Conservation (phyloP, 345 rosid species). For the Populus deltoides region DNA sequence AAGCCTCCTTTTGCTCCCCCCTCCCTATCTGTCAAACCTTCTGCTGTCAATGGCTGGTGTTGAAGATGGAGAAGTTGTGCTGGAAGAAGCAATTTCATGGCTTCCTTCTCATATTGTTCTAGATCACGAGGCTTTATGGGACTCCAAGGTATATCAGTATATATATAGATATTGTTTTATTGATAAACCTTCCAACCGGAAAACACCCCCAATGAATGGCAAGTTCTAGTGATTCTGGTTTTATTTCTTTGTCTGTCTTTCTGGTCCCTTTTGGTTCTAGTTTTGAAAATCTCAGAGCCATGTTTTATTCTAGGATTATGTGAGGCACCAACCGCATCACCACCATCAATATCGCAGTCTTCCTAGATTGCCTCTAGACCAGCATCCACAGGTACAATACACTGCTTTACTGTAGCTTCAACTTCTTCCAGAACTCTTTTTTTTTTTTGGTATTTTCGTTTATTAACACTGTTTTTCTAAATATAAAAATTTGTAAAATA, state of each 20-base stretch:
- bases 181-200: no score
- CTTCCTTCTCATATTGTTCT: conserved; percentile 45
- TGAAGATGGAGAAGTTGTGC: conserved; percentile 41
- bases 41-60: conserved; percentile 18
- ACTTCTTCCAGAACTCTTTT: background rate
- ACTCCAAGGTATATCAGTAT: conserved; percentile 15
- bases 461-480: no score
- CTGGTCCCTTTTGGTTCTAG: no score
- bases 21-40: background rate
- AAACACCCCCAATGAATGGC: background rate
- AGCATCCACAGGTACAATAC: conserved; percentile 17
- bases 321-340: conserved; percentile 3
- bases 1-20: background rate
- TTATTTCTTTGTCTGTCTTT: background rate
- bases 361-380: conserved; percentile 22
- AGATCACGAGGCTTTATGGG: conserved; percentile 39
- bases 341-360: conserved; percentile 6
- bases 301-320: conserved; percentile 12
- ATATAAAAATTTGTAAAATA: no score
- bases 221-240: background rate
- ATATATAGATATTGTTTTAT: no score
- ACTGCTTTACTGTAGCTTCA: background rate
- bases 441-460: no score
- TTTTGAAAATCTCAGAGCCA: background rate
- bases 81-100: conserved; percentile 49